Base-by-base conservation (phyloP, 1,284 basidiomycete genomes). In the Porphyrellus sp. region DNA sequence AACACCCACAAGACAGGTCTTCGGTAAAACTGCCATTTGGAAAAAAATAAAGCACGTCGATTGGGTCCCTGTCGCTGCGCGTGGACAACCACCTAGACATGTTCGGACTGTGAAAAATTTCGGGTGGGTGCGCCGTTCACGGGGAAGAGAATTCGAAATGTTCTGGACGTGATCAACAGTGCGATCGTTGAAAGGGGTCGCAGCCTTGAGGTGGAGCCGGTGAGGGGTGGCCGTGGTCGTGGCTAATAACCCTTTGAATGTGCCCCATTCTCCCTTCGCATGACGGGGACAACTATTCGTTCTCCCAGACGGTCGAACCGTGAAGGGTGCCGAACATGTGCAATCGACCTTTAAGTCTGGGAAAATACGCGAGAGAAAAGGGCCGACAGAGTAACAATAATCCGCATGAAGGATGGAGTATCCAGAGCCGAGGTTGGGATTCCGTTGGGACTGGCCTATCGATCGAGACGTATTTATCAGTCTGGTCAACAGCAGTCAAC, bases 401-500 rank as follows among this genome's bases (percentile, higher is more conserved):
- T 15, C 34, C 31, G 40, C 40, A 40, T 51, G n/a, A 18, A 49
- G 33, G 33, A 48, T 38, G 34, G 37, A 23, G 31, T 2, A 37
- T 38, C 42, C 23, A 25, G 46, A 51, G 40, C 35, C 52, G 49
- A 53, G 43, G 40, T 13, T 21, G 30, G 34, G 38, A 23, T 46
- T 46, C 35, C 31, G 39, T 49, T 39, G 30, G 30, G 21, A 39
- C 33, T 18, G 42, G 23, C 31, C 23, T n/a, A 53, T 56, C 38
- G 49, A 59, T 56, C 59, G 62, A 47, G 57, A 58, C 50, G 47
- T 57, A 53, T 63, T 59, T 57, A 58, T 53, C 59, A 42, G 31
- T 42, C 25, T 38, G 45, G 35, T 60, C 59, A 59, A 63, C 58
- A 63, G 60, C 38, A 42, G 41, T 49, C 53, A 64, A 54, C 43